Evolutionary conservation across 1,284 basidiomycete genomes (phyloP).

Genomic region (Neolentinus lepideus): DNA sequence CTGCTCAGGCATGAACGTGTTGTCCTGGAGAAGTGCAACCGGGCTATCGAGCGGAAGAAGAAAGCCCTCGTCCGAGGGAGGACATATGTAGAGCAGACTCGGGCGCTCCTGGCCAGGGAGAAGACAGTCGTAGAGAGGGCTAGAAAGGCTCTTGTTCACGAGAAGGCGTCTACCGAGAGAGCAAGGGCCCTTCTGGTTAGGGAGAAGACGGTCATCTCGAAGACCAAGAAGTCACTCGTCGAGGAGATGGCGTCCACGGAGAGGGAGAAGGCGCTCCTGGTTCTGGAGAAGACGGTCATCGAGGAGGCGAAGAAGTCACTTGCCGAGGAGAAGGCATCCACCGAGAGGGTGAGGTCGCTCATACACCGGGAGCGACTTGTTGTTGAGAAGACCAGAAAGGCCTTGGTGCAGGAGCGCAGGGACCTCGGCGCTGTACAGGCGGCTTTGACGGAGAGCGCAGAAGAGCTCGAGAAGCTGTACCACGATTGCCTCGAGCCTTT

Average conservation of each 20-base stretch:
- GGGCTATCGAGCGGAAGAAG: not conserved
- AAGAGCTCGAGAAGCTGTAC: not conserved
- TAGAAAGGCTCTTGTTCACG: not conserved
- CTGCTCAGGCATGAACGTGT: not conserved
- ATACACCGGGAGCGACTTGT: not conserved
- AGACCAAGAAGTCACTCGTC: not conserved
- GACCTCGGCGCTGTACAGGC: not conserved
- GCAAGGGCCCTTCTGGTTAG: not conserved
- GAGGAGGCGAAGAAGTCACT: not conserved
- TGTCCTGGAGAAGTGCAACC: not conserved
- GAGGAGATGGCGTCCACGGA: not conserved
- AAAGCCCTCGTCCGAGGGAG: not conserved
- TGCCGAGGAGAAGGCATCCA: not conserved
- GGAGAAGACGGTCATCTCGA: not conserved
- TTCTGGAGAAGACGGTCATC: not conserved
- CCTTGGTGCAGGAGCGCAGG: not conserved
- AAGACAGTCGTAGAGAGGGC: not conserved
- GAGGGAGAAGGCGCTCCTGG: not conserved
- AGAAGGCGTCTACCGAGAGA: not conserved
- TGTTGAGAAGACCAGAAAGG: not conserved
- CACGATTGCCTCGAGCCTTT: not conserved
- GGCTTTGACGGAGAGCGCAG: not conserved
- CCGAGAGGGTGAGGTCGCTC: not conserved
- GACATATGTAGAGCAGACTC: not conserved
- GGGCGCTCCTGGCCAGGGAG: not conserved